Evolutionary conservation across 208 protist species (phyloP), one percentile per base, ranked within the genome.

Genomic region (Acanthamoeba royreba): DNA sequence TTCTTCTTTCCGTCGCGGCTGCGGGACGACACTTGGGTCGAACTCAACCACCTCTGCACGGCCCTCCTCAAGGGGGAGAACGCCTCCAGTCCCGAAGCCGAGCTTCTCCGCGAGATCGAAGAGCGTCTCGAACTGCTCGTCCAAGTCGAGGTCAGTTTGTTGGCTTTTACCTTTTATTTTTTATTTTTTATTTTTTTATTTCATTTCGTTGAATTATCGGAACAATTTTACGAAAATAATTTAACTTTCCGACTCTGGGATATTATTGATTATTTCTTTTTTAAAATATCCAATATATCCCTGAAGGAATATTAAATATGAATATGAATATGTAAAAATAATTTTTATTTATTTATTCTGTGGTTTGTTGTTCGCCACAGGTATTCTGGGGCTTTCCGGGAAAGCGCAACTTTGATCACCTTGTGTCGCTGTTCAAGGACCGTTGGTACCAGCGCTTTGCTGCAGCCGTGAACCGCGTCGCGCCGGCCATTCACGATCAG

Each of bases 1-100:
- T 87, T 87, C 47, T 87, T 87, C 77, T 87, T 87, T 45, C 77
- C 77, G 28, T 25, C 77, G 46, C 43, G 77, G 31, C 77, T 87
- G 46, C 2, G 77, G 28, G 77, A 87, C 47, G 77, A 87, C 77
- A 87, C 77, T 35, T 87, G 77, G 77, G 43, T 87, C 31, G 77
- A 87, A 45, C 47, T 87, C 28, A 49, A 61, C 47, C 77, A 87
- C 43, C 31, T 87, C 31, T 87, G 77, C 31, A 42, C 15, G 4
- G 43, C 77, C 28, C 77, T 87, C 42, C 38, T 85, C 1, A 87
- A 87, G 47, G 19, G 11, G 19, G 28, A 25, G 13, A 47, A 33
- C 13, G 15, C 9, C 25, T 66, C n/a, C 55, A 15, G 25, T n/a
- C 25, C 72, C 25, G 28, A 3, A 35, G 28, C 47, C 46, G 31